phyloP scores from a whole-genome alignment of 768 basidiomycete genomes.

The Kockovaella imperatae region DNA sequence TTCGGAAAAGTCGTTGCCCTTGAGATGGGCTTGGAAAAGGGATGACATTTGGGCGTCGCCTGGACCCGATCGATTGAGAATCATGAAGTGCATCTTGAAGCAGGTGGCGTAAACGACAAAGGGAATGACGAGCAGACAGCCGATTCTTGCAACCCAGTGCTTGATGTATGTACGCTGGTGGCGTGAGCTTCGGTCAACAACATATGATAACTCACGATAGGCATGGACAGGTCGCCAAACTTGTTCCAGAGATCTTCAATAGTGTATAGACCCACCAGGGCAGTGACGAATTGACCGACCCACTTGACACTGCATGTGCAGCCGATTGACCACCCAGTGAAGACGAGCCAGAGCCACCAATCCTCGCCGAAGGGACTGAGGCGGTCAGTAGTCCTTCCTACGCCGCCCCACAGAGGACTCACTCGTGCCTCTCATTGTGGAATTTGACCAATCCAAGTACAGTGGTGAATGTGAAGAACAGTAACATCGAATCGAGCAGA shows the following conservation, averaged over 20 bases:
- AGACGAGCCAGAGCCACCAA: conserved; percentile 93
- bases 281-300: conserved; percentile 91
- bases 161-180: conserved; percentile 70
- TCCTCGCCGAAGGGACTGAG: conserved; percentile 82
- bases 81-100: conserved; percentile 94
- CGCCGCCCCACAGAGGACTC: conserved; percentile 39
- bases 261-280: conserved; percentile 89
- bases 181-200: background rate
- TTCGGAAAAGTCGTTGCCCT: conserved; percentile 83
- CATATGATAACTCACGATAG: conserved; percentile 56
- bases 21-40: conserved; percentile 91
- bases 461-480: conserved; percentile 97
- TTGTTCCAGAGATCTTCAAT: conserved; percentile 98
- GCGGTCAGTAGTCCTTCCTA: background rate
- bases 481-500: conserved; percentile 94
- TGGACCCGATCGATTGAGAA: conserved; percentile 87
- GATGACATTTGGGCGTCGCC: conserved; percentile 99
- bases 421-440: conserved; percentile 94
- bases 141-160: conserved; percentile 82
- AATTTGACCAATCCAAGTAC: conserved; percentile 92
- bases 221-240: conserved; percentile 90
- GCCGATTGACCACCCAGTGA: conserved; percentile 92
- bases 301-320: conserved; percentile 95
- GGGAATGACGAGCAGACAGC: conserved; percentile 80
- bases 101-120: conserved; percentile 84